phyloP scores from a whole-genome alignment of 2,329 filamentous ascomycete species.

The Chrysoporthe cubensis region DNA sequence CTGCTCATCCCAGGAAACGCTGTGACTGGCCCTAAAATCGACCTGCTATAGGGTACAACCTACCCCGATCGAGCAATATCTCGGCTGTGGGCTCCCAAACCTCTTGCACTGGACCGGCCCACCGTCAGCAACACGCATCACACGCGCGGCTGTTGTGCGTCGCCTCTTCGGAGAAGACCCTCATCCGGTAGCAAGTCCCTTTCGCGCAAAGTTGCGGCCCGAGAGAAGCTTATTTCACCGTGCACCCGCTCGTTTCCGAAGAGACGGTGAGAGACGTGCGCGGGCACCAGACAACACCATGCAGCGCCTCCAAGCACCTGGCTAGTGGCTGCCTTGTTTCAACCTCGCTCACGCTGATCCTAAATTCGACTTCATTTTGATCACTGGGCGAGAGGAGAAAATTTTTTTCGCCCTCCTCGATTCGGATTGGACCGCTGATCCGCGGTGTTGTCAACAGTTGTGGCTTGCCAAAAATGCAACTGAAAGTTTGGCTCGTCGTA shows the following conservation, averaged over 20 bases:
- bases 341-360: background rate
- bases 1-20: too few relatives aligned
- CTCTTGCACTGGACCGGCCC: too few relatives aligned
- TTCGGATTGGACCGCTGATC: background rate
- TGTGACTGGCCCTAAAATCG: too few relatives aligned
- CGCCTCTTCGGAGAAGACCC: too few relatives aligned
- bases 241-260: background rate
- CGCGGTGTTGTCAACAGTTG: background rate
- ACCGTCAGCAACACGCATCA: too few relatives aligned
- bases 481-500: background rate
- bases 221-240: background rate
- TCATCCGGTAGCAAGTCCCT: too few relatives aligned
- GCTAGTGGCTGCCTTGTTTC: background rate
- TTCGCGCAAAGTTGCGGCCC: too few relatives aligned
- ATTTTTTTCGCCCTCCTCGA: background rate
- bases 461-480: background rate
- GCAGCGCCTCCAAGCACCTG: background rate
- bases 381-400: background rate
- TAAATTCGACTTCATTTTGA: background rate
- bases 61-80: too few relatives aligned
- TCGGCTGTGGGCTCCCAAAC: too few relatives aligned
- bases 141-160: too few relatives aligned
- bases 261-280: background rate
- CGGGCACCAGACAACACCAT: background rate
- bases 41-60: too few relatives aligned